Base-by-base conservation (phyloP, 148 eudicot genomes). In the Vaccinium vitisidaea region DNA sequence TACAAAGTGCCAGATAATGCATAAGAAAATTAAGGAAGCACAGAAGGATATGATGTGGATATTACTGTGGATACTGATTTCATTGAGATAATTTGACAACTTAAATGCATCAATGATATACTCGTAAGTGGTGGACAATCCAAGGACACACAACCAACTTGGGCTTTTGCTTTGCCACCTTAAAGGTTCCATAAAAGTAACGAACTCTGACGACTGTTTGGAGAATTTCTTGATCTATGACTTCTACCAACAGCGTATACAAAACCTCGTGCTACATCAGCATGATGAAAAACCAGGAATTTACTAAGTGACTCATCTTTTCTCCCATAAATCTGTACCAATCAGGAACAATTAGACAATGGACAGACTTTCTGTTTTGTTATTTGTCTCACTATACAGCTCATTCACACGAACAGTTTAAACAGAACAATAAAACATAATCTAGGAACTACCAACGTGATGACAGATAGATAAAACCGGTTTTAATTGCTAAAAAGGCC, bases 391-490 rank as follows among this genome's bases (percentile, higher is more conserved):
- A 27, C 30, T 32, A 71, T 12, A 32, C 43, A 71, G 75, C 75
- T 71, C 75, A 71, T 39, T 19, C 43, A 4, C 76, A 36, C 75
- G 0, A 15, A 39, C 21, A 5, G 27, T 61, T 61, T 21, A 10
- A 61, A 73, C 21, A 15, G 8, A 36, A 36, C 8, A 73, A 43
- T 73, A 73, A 75, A 75, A 43, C 50, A 16, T 18, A 75, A 75
- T 46, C 54, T 75, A n/a, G 52, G 78, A 21, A 75, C 8, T 75
- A 48, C 54, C 3, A 75, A 75, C 46, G 78, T 79, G n/a, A 79
- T 8, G 10, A 79, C 63, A 54, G 11, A 19, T 52, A 52, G 2
- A 53, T 75, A 46, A 75, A 75, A 75, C 1, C 18, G 0, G 1
- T 11, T 50, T 50, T 12, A 10, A 61, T 21, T 7, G 27, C 69